Conservation (phyloP, 2,329 filamentous ascomycete genomes). For the Cordyceps tenuipes region DNA sequence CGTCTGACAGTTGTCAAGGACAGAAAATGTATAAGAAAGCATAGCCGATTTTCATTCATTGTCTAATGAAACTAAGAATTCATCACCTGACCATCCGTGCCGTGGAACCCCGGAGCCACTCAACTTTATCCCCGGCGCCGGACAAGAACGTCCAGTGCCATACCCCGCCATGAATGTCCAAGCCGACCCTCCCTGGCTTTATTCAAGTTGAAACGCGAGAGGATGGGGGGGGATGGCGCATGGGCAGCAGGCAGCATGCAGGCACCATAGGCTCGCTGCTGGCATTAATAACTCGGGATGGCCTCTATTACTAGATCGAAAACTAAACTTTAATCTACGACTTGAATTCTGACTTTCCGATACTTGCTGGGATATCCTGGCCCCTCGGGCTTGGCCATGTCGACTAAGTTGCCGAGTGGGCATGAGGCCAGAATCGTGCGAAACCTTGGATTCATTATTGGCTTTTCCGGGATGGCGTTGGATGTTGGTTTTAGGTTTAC, state of each 20-base stretch:
- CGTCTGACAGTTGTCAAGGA: too few species aligned
- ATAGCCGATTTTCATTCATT: too few species aligned
- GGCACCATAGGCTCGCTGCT: not conserved
- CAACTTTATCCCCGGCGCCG: not conserved
- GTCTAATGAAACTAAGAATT: too few species aligned
- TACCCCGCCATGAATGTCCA: not conserved
- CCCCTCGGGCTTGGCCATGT: not conserved
- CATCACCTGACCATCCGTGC: too few species aligned
- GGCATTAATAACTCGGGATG: not conserved
- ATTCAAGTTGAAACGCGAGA: not conserved
- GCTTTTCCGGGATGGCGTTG: not conserved
- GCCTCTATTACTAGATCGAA: not conserved
- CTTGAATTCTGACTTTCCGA: not conserved
- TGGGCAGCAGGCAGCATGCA: not conserved
- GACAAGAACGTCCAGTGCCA: not conserved
- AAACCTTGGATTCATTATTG: not conserved
- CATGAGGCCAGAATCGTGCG: not conserved
- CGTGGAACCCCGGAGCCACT: too few species aligned
- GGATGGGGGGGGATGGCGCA: not conserved
- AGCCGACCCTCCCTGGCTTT: not conserved
- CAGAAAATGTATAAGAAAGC: too few species aligned
- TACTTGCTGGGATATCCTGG: not conserved
- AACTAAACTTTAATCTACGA: not conserved
- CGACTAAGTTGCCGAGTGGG: not conserved
- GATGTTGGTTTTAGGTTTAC: not conserved